Conservation (phyloP, 2,329 filamentous ascomycete genomes). For the Fusarium bulbicola region DNA sequence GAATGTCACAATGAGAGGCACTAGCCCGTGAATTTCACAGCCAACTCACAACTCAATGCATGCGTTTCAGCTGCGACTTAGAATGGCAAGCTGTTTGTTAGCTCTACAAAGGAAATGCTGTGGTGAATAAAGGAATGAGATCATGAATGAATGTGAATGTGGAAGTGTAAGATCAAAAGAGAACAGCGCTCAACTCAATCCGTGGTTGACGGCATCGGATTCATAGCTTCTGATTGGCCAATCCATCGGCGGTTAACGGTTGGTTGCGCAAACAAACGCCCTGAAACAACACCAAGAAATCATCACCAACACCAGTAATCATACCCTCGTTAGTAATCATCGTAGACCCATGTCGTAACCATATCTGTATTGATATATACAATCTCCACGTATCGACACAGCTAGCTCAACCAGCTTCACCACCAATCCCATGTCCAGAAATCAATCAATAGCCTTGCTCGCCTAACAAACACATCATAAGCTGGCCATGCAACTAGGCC, state of each 20-base stretch:
- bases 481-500: slow-evolving; percentile 3
- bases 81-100: neutral
- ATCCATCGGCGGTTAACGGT: slow-evolving; percentile 1
- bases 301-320: neutral
- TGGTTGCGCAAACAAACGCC: neutral
- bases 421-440: slow-evolving; percentile 31
- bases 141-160: neutral
- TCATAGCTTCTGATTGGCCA: slow-evolving; percentile 7
- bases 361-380: slow-evolving; percentile 40
- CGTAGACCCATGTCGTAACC: slow-evolving; percentile 14
- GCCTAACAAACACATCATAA: slow-evolving; percentile 31
- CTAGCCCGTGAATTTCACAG: neutral
- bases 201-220: neutral
- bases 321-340: neutral
- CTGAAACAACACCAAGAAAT: neutral
- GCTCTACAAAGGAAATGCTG: neutral
- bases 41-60: neutral
- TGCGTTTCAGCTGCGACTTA: neutral
- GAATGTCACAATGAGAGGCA: neutral
- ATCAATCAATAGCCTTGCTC: slow-evolving; percentile 33
- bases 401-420: neutral
- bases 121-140: neutral
- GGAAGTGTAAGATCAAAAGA: neutral
- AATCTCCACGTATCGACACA: slow-evolving; percentile 23
- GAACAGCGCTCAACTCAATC: neutral